These are phyloP conservation scores for Polytrichum formosum DNA, from an alignment of 225 moss, liverwort and hornwort species.

Conservation along the genomic window DNA sequence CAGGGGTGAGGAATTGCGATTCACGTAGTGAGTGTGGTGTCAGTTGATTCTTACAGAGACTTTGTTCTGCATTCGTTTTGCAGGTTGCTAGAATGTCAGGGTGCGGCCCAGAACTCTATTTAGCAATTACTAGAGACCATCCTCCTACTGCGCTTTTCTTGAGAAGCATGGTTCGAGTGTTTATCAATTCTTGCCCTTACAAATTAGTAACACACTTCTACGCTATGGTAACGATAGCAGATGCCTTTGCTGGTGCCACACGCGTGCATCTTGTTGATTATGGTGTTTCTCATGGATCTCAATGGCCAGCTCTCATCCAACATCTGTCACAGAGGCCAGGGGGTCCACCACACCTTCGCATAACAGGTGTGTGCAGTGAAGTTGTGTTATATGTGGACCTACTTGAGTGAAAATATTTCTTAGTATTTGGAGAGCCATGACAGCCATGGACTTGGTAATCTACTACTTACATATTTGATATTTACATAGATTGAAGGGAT, in stretches of 20 bases:
- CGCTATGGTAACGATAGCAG: slow-evolving; percentile 42
- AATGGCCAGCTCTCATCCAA: slow-evolving; percentile 80
- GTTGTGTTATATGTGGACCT: too few relatives aligned
- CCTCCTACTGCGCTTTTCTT: slow-evolving; percentile 47
- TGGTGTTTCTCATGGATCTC: slow-evolving; percentile 69
- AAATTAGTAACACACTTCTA: slow-evolving; percentile 57
- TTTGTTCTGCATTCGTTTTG: background rate
- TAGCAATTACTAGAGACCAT: slow-evolving; percentile 42
- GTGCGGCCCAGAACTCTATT: slow-evolving; percentile 63
- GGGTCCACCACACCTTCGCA: slow-evolving; percentile 70
- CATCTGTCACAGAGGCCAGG: slow-evolving; percentile 51
- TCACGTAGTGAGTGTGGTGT: too few relatives aligned
- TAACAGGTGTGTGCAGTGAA: slow-evolving; percentile 38
- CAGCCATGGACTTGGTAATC: too few relatives aligned
- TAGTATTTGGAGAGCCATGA: too few relatives aligned
- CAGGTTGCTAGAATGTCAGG: slow-evolving; percentile 61
- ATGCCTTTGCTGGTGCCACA: slow-evolving; percentile 41
- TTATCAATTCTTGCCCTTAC: slow-evolving; percentile 60
- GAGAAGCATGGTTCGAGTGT: slow-evolving; percentile 39
- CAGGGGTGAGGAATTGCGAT: too few relatives aligned
- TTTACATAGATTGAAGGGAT: too few relatives aligned
- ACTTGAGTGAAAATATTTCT: too few relatives aligned
- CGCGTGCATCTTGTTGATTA: slow-evolving; percentile 74
- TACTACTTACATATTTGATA: too few relatives aligned
- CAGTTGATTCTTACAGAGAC: too few relatives aligned